Conservation (phyloP, 495 filamentous ascomycete species). For the Evernia prunastri region DNA sequence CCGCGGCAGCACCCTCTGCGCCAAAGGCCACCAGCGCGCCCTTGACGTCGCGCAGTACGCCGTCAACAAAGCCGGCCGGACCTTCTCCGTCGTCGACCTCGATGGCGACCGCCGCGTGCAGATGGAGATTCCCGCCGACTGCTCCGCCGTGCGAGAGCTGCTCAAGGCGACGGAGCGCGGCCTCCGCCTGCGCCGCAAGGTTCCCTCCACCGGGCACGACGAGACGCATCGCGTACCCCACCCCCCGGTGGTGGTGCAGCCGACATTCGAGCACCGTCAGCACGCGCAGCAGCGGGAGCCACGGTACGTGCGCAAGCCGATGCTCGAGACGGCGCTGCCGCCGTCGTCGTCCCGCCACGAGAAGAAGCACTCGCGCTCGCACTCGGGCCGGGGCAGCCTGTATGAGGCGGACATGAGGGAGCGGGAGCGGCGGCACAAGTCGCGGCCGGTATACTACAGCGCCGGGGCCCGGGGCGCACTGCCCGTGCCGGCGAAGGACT, state of each 20-base stretch:
- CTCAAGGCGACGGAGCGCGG: slow-evolving; percentile 46
- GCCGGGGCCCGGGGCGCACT: slow-evolving; percentile 6
- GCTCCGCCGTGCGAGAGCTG: slow-evolving; percentile 36
- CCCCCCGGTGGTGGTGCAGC: slow-evolving; percentile 25
- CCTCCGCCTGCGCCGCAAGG: slow-evolving; percentile 34
- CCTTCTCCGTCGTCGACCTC: slow-evolving; percentile 43
- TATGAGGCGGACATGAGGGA: slow-evolving; percentile 25
- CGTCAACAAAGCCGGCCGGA: slow-evolving; percentile 42
- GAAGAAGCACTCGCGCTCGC: slow-evolving; percentile 11
- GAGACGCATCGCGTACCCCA: slow-evolving; percentile 38
- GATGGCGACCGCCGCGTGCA: slow-evolving; percentile 38
- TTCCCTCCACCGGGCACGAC: slow-evolving; percentile 39
- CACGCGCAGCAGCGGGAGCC: slow-evolving; percentile 14
- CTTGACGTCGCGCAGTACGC: slow-evolving; percentile 44
- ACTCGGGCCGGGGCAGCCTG: slow-evolving; percentile 19
- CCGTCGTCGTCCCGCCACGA: slow-evolving; percentile 8
- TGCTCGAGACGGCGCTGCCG: slow-evolving; percentile 16
- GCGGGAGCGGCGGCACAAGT: slow-evolving; percentile 13
- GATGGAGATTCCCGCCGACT: slow-evolving; percentile 44
- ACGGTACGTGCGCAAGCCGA: slow-evolving; percentile 12
- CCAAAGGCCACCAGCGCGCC: slow-evolving; percentile 43
- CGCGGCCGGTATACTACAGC: slow-evolving; percentile 5
- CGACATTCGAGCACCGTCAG: not conserved
- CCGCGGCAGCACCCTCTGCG: slow-evolving; percentile 40
- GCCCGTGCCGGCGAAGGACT: slow-evolving; percentile 19